Conservation (phyloP, 1,139 yeast species). For the Kodamaea sp. region DNA sequence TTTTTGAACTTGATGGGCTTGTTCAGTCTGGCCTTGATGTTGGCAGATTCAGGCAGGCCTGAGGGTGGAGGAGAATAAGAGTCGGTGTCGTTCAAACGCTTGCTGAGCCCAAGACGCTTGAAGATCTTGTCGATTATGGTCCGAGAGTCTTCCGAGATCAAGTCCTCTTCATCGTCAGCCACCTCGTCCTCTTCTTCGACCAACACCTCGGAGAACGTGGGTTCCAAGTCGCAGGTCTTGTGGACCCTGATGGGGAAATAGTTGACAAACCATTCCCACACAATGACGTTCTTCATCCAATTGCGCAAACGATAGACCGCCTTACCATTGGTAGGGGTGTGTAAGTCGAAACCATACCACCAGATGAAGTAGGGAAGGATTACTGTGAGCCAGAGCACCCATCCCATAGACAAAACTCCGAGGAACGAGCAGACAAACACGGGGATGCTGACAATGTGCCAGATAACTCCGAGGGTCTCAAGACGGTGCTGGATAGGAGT, state of each 20-base stretch:
- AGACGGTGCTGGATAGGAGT: constrained; percentile 61
- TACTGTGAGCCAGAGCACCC: constrained; percentile 68
- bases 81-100: constrained; percentile 37
- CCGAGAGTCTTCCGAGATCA: constrained; percentile 39
- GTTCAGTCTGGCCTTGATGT: constrained; percentile 7
- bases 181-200: constrained; percentile 21
- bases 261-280: constrained; percentile 76
- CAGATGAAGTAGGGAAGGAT: constrained; percentile 60
- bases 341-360: constrained; percentile 55
- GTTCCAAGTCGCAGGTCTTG: constrained; percentile 70
- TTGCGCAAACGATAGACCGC: constrained; percentile 58
- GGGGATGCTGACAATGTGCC: constrained; percentile 79
- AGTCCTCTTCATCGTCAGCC: constrained; percentile 47
- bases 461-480: constrained; percentile 70
- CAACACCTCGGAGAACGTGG: constrained; percentile 58
- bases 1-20: constrained; percentile 22
- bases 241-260: constrained; percentile 83
- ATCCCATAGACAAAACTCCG: constrained; percentile 61
- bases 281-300: constrained; percentile 54
- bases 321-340: constrained; percentile 74
- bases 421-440: constrained; percentile 52
- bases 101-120: constrained; percentile 39
- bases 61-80: constrained; percentile 18
- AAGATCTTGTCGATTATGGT: constrained; percentile 41
- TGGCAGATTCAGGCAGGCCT: constrained; percentile 4